Base-by-base conservation (phyloP, 2,329 filamentous ascomycete genomes). In the Aspergillus quadrilineatus region DNA sequence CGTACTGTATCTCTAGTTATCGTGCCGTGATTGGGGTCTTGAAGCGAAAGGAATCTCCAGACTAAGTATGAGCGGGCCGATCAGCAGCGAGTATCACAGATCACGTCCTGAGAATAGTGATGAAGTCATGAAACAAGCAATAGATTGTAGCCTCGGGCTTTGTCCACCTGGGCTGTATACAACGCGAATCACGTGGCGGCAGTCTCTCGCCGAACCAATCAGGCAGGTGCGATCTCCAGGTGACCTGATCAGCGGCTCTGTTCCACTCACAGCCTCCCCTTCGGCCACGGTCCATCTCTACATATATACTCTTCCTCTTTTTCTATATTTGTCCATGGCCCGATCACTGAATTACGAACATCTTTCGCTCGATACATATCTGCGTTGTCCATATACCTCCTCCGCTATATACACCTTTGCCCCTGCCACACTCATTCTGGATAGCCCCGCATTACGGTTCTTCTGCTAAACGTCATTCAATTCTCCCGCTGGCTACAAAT, bases 401-500 rank as follows among this genome's bases (percentile, higher is more conserved):
- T 30, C 17, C 17, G 39, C 15, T 5, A 12, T 34, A 45, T 4
- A 2, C 3, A 14, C 30, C 49, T 14, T 41, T 48, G 15, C 29
- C 10, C 36, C 34, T 30, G 39, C 42, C 22, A 34, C 30, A 3
- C 30, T 34, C 30, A 10, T 34, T n/a, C 53, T 37, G 41, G 50
- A 60, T 58, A 53, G 29, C 60, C 58, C 58, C 63, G 54, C 61
- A 47, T 34, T 10, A 34, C 30, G 2, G 22, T 34, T 34, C 45
- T 45, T n/a, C 28, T 60, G 34, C 59, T 50, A 60, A 54, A 65
- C 63, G 61, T 65, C 63, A 65, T 65, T 63, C 60, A 58, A 49
- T 34, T 36, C 48, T 29, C 55, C 37, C 44, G 37, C 36, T 52
- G 29, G 17, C 26, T 52, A 45, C 14, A 44, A 22, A 22, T 22